Evolutionary conservation across 129 eudicot genomes (phyloP), one percentile per base, ranked within the genome.

Genomic region (Gnaphalium uliginosum): DNA sequence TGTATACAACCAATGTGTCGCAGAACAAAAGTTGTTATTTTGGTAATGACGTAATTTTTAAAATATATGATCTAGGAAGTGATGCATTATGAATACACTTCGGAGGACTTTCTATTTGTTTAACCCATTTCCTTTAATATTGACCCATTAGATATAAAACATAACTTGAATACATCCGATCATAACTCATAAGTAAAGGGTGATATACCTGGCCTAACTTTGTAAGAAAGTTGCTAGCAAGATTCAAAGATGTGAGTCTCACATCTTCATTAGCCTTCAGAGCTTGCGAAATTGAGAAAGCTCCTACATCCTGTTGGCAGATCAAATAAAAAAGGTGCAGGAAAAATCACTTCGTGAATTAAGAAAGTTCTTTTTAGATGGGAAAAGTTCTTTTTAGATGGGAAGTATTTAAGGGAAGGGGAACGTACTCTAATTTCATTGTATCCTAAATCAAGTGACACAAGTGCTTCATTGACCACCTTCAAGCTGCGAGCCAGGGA

Each of bases 241-340:
- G 96, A 83, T 90, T 90, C 73, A 94, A 67, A 68, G 89, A 79
- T 25, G 91, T 63, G 33, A 94, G 87, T 53, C 96, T 85, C 62
- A 94, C 98, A 79, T 94, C 98, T 75, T 94, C 98, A 29, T 94
- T 94, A 37, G 98, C 83, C 79, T 94, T 94, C 39, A 94, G 86
- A 74, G 98, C 98, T 85, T 90, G 97, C 64, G 98, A 89, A 71
- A 94, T 94, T 18, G 98, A 89, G 37, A 90, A 94, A 18, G 98
- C 98, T 56, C 97, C 98, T 83, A 83, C 91, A 84, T 94, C 98
- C 98, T 94, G 86, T 69, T 56, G 68, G 35, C 62, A 79, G 74
- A 24, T 54, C 24, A 69, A 76, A 21, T 51, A 48, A 18, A 78
- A 43, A 58, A 21, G 25, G 6, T 51, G 64, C 53, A 46, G 68